Base-by-base conservation (phyloP, 257 asterid genomes). In the Penstemon barbatus region DNA sequence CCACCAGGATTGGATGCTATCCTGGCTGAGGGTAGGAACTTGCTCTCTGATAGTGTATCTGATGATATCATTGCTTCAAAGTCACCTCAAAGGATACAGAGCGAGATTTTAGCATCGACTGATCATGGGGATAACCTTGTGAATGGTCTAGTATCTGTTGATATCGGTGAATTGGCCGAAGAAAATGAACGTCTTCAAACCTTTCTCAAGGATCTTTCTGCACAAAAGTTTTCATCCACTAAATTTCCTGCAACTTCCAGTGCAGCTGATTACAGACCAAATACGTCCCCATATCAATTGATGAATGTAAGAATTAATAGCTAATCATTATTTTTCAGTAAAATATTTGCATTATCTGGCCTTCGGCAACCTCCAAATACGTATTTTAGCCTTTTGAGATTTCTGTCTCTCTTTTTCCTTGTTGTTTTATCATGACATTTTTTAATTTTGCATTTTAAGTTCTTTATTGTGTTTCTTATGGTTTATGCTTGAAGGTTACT, bases 1-100 rank as follows among this genome's bases (percentile, higher is more conserved):
- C 77, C 96, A 64, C 96, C 97, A 59, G 82, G 77, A 65, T 71
- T 89, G 71, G 91, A 86, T 60, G 95, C 86, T 9, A 82, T 91
- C 65, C 71, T 89, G 71, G 91, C 81, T 6, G 89, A 87, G 79
- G 83, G 79, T 74, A 72, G 67, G 81, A 71, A 70, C 6, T 65
- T 80, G 73, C 81, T 65, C 59, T 63, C 61, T 53, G 75, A 57
- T 59, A 67, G 81, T 71, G 79, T 51, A 66, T 67, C 89, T 77
- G 78, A 75, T 74, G 74, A 72, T 81, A 66, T 41, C 61, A 69
- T 58, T 63, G 68, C 78, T 69, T 68, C 83, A 63, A 46, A 53
- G 38, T 78, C 87, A 52, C 86, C 85, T 45, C 62, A 63, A 57
- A 56, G 69, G 57, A 63, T 46, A 54, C 76, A 73, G 70, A 61